These are phyloP conservation scores for Tolypocladium ovalisporum DNA, from an alignment of 2,329 filamentous ascomycete genomes.

Conservation along the genomic window DNA sequence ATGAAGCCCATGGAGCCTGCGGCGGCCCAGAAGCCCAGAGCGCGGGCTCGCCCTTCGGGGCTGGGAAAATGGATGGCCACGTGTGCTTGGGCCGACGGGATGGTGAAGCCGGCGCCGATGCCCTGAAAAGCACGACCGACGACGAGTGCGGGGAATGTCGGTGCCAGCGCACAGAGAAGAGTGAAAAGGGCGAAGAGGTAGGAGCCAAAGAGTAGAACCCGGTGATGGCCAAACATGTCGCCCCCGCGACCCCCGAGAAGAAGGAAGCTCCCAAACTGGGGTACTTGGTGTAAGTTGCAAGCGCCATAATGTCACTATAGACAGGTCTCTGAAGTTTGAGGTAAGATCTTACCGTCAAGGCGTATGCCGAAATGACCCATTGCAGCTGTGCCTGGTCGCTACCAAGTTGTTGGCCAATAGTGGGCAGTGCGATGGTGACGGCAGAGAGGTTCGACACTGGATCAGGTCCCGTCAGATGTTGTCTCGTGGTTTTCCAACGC, in stretches of 20 bases:
- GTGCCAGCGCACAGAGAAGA: background rate
- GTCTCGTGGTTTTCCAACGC: background rate
- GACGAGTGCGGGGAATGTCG: background rate
- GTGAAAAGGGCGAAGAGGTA: constrained; percentile 1
- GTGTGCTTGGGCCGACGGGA: background rate
- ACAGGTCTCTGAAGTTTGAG: too few species aligned
- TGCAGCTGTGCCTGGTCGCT: background rate
- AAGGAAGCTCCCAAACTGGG: background rate
- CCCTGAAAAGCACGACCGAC: background rate
- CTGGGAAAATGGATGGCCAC: background rate
- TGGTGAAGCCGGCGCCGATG: constrained; percentile 1
- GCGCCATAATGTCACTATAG: too few species aligned
- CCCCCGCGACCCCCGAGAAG: background rate
- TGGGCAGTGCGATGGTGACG: background rate
- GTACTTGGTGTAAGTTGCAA: background rate
- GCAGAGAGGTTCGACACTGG: background rate
- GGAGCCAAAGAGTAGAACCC: background rate
- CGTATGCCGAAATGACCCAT: background rate
- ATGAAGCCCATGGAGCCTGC: background rate
- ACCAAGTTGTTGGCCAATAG: background rate
- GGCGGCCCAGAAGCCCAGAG: constrained; percentile 1
- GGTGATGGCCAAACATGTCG: constrained; percentile 1
- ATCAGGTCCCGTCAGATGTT: background rate
- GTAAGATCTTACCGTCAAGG: background rate
- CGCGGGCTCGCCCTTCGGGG: background rate